Base-by-base conservation (phyloP, 768 basidiomycete species). In the Suillus variegatus region DNA sequence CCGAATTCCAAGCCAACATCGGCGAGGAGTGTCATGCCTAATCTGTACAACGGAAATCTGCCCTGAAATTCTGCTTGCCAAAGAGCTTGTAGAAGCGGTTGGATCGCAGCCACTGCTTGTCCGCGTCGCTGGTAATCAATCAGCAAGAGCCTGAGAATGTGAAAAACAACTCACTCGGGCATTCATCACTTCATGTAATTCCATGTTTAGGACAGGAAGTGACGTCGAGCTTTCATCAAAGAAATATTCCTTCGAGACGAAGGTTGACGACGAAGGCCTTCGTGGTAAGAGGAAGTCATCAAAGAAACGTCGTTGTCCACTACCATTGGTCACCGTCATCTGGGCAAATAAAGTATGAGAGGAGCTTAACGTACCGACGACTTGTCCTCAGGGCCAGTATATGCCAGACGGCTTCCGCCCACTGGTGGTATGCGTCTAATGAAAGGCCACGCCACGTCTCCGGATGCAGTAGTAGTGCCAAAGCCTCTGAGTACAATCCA, bases 11-110 rank as follows among this genome's bases (percentile, higher is more conserved):
- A 77, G 9, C 88, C 86, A 66, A 92, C 77, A 70, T 95, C 94
- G 1, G 94, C 93, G 22, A 95, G 83, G 40, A 94, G 73, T 65
- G 91, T 82, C 40, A 91, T 82, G 0, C 86, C 88, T 4, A 86
- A 85, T 64, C 93, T 83, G 71, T 94, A 92, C 28, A 87, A 74
- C 18, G 82, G 81, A 70, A 88, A 85, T 63, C 88, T 85, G 62
- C 87, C 85, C 62, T 92, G 85, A 72, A 92, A 92, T 74, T 95
- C 92, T 0, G 93, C 86, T 65, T 90, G 83, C 91, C 93, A 94
- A 44, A 94, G 74, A 2, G 89, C 85, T 64, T 83, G 86, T 35
- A 95, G 78, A 32, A 95, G 79, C 49, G 86, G 84, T 36, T 92
- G 87, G 20, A 93, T 82, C 2, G 86, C 81, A 28, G 82, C 80